Evolutionary conservation across 441 rosid species (phyloP).

Genomic region (Euphorbia celastroides): DNA sequence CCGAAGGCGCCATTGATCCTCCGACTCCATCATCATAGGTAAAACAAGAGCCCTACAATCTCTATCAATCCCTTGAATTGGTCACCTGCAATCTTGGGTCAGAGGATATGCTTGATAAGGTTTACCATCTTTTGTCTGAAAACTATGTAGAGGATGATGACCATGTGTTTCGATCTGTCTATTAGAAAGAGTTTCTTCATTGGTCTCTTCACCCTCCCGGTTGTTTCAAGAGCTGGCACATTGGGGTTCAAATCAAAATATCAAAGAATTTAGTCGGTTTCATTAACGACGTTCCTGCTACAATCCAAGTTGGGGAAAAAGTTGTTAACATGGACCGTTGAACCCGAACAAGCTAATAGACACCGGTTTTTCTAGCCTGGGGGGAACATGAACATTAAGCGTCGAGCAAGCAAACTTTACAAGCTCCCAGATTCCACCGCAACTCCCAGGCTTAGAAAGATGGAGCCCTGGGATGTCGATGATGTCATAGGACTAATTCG

Average conservation of each 20-base stretch:
- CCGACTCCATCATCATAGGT: constrained; percentile 64
- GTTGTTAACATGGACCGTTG: constrained; percentile 86
- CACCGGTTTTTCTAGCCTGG: too few relatives aligned
- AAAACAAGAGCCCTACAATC: constrained; percentile 89
- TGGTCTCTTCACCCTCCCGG: constrained; percentile 95
- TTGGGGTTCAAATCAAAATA: constrained; percentile 77
- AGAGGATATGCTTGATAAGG: constrained; percentile 60
- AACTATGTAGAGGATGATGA: constrained; percentile 81
- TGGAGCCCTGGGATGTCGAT: too few relatives aligned
- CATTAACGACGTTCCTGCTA: constrained; percentile 85
- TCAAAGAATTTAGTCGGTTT: constrained; percentile 88
- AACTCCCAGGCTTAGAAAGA: too few relatives aligned
- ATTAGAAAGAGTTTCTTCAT: constrained; percentile 86
- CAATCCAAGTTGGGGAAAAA: constrained; percentile 71
- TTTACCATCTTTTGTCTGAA: constrained; percentile 51
- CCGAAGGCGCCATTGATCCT: constrained; percentile 65
- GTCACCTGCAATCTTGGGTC: constrained; percentile 73
- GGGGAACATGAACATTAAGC: too few relatives aligned
- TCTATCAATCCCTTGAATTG: constrained; percentile 75
- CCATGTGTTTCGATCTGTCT: constrained; percentile 93
- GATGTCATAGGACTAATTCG: too few relatives aligned
- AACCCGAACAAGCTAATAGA: too few relatives aligned
- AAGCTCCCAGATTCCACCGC: too few relatives aligned
- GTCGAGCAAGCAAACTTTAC: too few relatives aligned
- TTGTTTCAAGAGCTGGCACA: constrained; percentile 76